Base-by-base conservation (phyloP, 495 filamentous ascomycete species). In the Penicillium dipodomyicola region DNA sequence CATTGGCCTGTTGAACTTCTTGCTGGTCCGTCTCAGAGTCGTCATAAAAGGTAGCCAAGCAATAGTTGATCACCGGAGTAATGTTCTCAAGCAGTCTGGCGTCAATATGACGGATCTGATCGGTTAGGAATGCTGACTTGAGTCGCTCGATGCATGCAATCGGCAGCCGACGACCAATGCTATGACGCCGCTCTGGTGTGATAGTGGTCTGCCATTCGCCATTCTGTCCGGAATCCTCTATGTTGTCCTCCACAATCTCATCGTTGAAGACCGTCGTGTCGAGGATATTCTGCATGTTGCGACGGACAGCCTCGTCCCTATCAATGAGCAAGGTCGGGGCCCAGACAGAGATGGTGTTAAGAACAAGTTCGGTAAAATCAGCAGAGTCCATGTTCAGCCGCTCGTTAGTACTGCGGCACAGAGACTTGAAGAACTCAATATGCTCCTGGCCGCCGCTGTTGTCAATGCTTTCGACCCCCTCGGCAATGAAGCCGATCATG, bases 291-390 rank as follows among this genome's bases (percentile, higher is more conserved):
- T 85, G 77, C 2, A 84, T 82, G 29, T 74, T 72, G 15, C 71
- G 67, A 22, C 83, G 81, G 23, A 89, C 77, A 3, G 65, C 54
- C 12, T 70, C 68, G 40, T 90, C 86, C 17, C 72, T 78, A 60
- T 86, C 87, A 43, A 82, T 81, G 19, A 91, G 76, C 25, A 94
- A 65, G 3, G 83, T 79, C 8, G 90, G 89, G 2, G 77, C 85
- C 86, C 87, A 92, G 33, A 79, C 69, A 0, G 81, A 77, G 11
- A 91, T 68, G 17, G 72, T 76, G 8, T 82, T 74, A n/a, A 86
- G 71, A 11, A 82, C 76, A 33, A 72, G 64, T 23, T 62, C 65
- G 46, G 63, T 61, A 45, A 83, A 79, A 59, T 73, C 72, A 6
- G 60, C 47, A 14, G 63, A 51, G 30, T 67, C 64, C 35, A 73